These are phyloP conservation scores for Neurospora tetrasperma DNA, from an alignment of 495 filamentous ascomycete genomes.

Conservation along the genomic window DNA sequence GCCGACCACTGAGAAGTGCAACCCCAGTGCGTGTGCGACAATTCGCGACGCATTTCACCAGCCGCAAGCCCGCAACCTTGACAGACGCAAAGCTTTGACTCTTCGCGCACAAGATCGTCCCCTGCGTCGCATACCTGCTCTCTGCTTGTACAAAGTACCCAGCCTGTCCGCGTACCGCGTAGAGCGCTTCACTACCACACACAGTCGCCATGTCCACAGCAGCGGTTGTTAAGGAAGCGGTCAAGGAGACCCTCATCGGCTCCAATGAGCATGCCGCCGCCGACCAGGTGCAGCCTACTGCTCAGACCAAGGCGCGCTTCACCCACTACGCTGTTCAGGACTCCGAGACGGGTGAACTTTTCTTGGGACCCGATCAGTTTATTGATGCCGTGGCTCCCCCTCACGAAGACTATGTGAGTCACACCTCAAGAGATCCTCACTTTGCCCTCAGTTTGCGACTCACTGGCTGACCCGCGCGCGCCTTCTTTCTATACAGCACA, in stretches of 20 bases:
- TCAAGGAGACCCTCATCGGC: constrained; percentile 72
- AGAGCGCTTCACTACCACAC: constrained; percentile 1
- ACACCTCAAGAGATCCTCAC: background rate
- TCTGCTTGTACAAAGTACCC: background rate
- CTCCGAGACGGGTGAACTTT: constrained; percentile 61
- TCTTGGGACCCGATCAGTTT: constrained; percentile 76
- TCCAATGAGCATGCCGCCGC: constrained; percentile 35
- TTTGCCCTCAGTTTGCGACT: constrained; percentile 13
- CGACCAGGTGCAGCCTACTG: constrained; percentile 45
- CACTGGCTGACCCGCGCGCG: constrained; percentile 10
- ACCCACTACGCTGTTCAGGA: constrained; percentile 66
- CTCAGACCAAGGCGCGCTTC: constrained; percentile 63
- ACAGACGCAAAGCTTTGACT: background rate
- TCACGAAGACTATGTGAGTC: constrained; percentile 79
- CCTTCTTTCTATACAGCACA: constrained; percentile 52
- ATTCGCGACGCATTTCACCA: background rate
- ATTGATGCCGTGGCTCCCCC: constrained; percentile 81
- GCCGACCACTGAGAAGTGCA: background rate
- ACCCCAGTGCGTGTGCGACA: background rate
- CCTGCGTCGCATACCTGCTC: background rate
- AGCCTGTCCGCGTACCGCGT: background rate
- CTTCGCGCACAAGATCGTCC: background rate
- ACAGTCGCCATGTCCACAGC: constrained; percentile 26
- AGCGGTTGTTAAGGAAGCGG: constrained; percentile 50
- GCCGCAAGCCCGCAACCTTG: background rate